Evolutionary conservation across 169 alveolate genomes (phyloP).

Genomic region (Eimeria praecox): DNA sequence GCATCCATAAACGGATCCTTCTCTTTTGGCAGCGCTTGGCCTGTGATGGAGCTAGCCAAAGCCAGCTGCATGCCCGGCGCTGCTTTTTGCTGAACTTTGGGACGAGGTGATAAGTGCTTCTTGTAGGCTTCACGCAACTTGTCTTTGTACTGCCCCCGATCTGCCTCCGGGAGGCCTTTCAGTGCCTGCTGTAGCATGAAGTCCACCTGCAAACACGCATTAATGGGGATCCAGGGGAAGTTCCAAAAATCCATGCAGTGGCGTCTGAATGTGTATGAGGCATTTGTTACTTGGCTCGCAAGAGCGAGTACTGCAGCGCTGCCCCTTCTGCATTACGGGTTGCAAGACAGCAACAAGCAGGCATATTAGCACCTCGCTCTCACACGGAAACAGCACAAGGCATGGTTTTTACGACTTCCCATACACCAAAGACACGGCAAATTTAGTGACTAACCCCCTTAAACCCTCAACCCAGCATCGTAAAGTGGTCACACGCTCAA

Average conservation of each 20-base stretch:
- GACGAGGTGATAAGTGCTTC: conserved; percentile 67
- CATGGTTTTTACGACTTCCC: not conserved
- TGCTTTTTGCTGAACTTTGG: conserved; percentile 63
- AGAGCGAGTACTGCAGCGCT: not conserved
- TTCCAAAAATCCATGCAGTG: not conserved
- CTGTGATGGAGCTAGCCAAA: conserved; percentile 59
- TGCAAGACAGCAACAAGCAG: not conserved
- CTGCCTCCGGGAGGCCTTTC: conserved; percentile 74
- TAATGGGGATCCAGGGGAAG: not conserved
- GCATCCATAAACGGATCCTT: conserved; percentile 71
- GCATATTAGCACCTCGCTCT: not conserved
- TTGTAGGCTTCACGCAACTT: conserved; percentile 76
- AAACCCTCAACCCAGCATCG: not conserved
- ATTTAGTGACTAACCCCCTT: not conserved
- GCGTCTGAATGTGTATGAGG: not conserved
- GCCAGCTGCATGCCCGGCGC: conserved; percentile 78
- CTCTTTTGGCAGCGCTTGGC: conserved; percentile 61
- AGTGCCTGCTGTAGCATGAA: conserved; percentile 74
- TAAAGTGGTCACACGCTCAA: not conserved
- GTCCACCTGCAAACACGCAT: conserved; percentile 37
- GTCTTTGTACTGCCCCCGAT: conserved; percentile 43
- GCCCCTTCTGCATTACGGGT: not conserved
- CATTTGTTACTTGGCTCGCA: not conserved
- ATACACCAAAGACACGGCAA: not conserved
- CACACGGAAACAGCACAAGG: not conserved